Evolutionary conservation across 2,329 filamentous ascomycete species (phyloP).

Genomic region (Botrytis fragariae): DNA sequence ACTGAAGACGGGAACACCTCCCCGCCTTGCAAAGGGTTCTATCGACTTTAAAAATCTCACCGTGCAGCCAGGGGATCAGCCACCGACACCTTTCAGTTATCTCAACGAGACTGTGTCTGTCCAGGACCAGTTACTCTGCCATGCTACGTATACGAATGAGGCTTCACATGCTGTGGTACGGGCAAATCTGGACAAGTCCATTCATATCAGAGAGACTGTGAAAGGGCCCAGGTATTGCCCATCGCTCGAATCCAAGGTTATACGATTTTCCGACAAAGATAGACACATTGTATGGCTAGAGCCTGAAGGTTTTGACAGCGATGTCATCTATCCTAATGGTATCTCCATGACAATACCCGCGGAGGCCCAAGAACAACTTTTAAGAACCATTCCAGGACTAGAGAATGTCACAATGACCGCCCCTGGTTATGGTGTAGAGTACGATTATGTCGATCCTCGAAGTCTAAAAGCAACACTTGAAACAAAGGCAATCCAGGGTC

Average conservation of each 20-base stretch:
- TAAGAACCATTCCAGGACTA: conserved; percentile 84
- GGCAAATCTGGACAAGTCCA: conserved; percentile 88
- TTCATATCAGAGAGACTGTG: conserved; percentile 94
- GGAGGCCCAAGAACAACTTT: conserved; percentile 77
- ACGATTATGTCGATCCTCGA: conserved; percentile 95
- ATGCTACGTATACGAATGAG: conserved; percentile 83
- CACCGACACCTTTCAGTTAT: conserved; percentile 88
- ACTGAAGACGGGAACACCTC: conserved; percentile 93
- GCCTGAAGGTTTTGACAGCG: conserved; percentile 87
- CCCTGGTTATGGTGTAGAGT: conserved; percentile 94
- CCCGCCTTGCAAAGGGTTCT: conserved; percentile 74
- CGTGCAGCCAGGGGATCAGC: conserved; percentile 76
- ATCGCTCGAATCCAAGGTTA: conserved; percentile 89
- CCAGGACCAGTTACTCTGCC: conserved; percentile 78
- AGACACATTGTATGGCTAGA: conserved; percentile 94
- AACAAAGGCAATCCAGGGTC: conserved; percentile 83
- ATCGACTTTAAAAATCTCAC: conserved; percentile 76
- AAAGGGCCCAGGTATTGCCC: conserved; percentile 95
- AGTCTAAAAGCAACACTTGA: conserved; percentile 85
- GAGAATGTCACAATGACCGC: conserved; percentile 91
- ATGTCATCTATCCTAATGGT: conserved; percentile 93
- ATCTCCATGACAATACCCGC: conserved; percentile 95
- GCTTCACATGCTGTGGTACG: conserved; percentile 80
- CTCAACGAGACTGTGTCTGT: conserved; percentile 77
- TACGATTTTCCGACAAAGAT: conserved; percentile 78